Evolutionary conservation across 768 basidiomycete genomes (phyloP).

Genomic region (Hypsizygus marmoreus): DNA sequence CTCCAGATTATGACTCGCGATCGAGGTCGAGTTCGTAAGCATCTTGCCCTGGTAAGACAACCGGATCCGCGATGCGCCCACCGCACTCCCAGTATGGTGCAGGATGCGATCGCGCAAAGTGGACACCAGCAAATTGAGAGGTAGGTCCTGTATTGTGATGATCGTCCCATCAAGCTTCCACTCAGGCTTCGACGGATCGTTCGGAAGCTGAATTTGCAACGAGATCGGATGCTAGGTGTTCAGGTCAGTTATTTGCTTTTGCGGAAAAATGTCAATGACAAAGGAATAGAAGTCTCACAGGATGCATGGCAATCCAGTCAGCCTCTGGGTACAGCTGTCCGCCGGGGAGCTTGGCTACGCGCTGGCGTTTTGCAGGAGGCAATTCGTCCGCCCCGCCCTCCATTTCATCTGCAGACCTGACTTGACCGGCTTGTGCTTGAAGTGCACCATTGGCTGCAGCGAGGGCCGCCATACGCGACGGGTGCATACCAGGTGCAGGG

Average conservation of each 20-base stretch:
- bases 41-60: slow-evolving; percentile 81
- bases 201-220: slow-evolving; percentile 81
- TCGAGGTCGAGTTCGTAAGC: slow-evolving; percentile 82
- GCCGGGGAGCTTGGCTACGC: slow-evolving; percentile 82
- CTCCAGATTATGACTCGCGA: slow-evolving; percentile 88
- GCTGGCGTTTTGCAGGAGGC: slow-evolving; percentile 86
- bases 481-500: slow-evolving; percentile 67
- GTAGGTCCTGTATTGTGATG: slow-evolving; percentile 79
- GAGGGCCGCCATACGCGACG: slow-evolving; percentile 63
- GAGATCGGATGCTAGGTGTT: slow-evolving; percentile 75
- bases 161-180: slow-evolving; percentile 88
- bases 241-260: not conserved
- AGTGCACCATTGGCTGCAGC: slow-evolving; percentile 51
- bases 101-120: slow-evolving; percentile 89
- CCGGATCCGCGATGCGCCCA: slow-evolving; percentile 79
- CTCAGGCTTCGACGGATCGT: slow-evolving; percentile 81
- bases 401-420: slow-evolving; percentile 82
- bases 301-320: slow-evolving; percentile 91
- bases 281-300: slow-evolving; percentile 48
- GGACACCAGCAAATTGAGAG: slow-evolving; percentile 82
- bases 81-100: slow-evolving; percentile 72
- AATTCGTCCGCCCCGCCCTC: slow-evolving; percentile 63
- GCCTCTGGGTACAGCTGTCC: slow-evolving; percentile 83
- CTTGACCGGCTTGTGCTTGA: slow-evolving; percentile 66
- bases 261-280: slow-evolving; percentile 4